Percentiles rank a stretch among this genome's conserved stretches.
Conservation (phyloP, 345 rosid species). For the Corchorus olitorius region DNA sequence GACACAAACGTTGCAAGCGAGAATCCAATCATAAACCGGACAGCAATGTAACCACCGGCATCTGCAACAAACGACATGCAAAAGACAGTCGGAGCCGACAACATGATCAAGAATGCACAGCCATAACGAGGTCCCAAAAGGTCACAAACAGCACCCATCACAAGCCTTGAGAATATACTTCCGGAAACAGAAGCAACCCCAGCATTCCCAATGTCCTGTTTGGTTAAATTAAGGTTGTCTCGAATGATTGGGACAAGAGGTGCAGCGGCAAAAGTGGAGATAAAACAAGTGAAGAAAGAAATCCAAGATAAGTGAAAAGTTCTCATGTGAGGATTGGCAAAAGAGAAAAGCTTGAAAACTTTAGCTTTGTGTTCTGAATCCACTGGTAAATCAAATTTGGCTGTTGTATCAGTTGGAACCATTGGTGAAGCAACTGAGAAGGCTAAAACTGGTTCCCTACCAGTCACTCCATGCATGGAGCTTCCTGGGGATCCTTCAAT, state of each 20-base stretch:
- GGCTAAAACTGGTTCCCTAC: conserved; percentile 67
- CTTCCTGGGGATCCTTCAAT: conserved; percentile 66
- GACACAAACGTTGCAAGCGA: conserved; percentile 90
- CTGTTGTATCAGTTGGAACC: conserved; percentile 60
- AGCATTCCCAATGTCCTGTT: conserved; percentile 71
- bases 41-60: conserved; percentile 68
- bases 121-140: conserved; percentile 82
- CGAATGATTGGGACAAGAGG: conserved; percentile 86
- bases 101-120: conserved; percentile 79
- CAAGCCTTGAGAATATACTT: conserved; percentile 86
- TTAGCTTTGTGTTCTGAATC: conserved; percentile 85
- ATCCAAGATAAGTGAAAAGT: conserved; percentile 93
- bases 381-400: conserved; percentile 66
- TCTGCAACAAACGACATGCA: conserved; percentile 68
- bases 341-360: conserved; percentile 65
- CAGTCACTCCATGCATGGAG: conserved; percentile 81
- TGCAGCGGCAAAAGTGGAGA: conserved; percentile 89
- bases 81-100: conserved; percentile 79
- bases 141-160: conserved; percentile 84
- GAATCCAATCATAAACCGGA: conserved; percentile 91
- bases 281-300: conserved; percentile 83
- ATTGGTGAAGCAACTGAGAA: conserved; percentile 53
- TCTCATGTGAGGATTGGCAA: conserved; percentile 84
- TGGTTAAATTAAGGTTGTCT: conserved; percentile 72
- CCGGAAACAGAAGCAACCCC: conserved; percentile 93